A percentile compares a stretch with the other conserved stretches of the same genome.
These are phyloP conservation scores for Colletotrichum magnum DNA, from an alignment of 2,329 filamentous ascomycete species.

Conservation along the genomic window DNA sequence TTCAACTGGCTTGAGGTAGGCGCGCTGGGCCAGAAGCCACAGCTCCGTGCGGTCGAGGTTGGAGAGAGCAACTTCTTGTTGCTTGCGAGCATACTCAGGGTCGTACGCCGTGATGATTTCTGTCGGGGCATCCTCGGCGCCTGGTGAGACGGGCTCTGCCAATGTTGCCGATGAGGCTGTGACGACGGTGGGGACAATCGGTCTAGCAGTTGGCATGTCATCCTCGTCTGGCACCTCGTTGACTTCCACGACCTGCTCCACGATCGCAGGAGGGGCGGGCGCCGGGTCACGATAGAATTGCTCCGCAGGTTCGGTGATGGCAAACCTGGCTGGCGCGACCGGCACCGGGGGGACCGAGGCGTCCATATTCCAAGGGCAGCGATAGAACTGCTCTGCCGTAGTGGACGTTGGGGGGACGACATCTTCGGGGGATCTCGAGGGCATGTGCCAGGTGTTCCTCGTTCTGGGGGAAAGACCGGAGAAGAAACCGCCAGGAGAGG, in stretches of 20 bases:
- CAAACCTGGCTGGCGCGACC: constrained; percentile 40
- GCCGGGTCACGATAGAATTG: constrained; percentile 57
- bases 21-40: constrained; percentile 87
- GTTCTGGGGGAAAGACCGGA: constrained; percentile 83
- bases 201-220: constrained; percentile 78
- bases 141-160: constrained; percentile 57
- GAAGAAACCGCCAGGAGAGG: constrained; percentile 93
- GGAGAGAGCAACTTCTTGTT: constrained; percentile 78
- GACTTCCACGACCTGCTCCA: constrained; percentile 79
- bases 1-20: constrained; percentile 79
- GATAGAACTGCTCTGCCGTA: constrained; percentile 93
- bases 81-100: constrained; percentile 80
- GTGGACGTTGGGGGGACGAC: constrained; percentile 82
- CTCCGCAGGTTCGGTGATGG: constrained; percentile 54
- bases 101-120: constrained; percentile 81
- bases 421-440: constrained; percentile 66
- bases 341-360: constrained; percentile 53
- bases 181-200: constrained; percentile 48
- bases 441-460: constrained; percentile 85
- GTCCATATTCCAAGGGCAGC: constrained; percentile 78
- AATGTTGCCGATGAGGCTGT: constrained; percentile 50
- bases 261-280: constrained; percentile 54
- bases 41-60: constrained; percentile 87
- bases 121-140: constrained; percentile 70
- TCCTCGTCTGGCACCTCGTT: constrained; percentile 64